Conservation (phyloP, 495 filamentous ascomycete species). For the Aspergillus avenaceus region DNA sequence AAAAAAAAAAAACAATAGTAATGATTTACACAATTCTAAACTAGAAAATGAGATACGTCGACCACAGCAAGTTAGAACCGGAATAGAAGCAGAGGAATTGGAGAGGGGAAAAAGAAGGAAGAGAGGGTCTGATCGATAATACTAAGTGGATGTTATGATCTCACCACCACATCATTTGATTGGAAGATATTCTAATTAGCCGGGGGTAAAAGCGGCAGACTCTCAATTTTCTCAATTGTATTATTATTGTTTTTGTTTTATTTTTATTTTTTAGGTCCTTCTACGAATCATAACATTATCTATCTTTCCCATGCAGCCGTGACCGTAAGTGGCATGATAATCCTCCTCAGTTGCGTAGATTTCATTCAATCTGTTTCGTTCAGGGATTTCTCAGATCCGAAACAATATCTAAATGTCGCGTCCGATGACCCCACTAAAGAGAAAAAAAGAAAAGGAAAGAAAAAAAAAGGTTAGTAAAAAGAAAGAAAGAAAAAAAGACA, state of each 20-base stretch:
- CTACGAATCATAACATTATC: neutral
- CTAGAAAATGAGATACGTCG: conserved; percentile 2
- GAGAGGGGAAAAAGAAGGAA: neutral
- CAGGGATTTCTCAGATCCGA: no score
- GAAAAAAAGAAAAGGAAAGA: no score
- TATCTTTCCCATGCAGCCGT: neutral
- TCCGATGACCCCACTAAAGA: no score
- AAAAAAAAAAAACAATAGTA: no score
- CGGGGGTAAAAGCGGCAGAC: conserved; percentile 10
- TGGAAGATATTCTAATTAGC: conserved; percentile 6
- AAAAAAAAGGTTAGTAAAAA: no score
- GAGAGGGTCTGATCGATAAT: conserved; percentile 5
- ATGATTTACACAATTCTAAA: no score
- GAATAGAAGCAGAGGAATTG: neutral
- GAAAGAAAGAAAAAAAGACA: no score
- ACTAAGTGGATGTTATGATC: conserved; percentile 12
- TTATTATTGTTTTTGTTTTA: neutral
- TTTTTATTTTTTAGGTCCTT: neutral
- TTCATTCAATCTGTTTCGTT: no score
- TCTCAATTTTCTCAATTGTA: neutral
- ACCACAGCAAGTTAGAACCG: neutral
- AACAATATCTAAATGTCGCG: no score
- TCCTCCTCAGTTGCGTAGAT: no score
- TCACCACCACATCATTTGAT: conserved; percentile 5
- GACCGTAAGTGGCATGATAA: neutral